These are phyloP conservation scores for Magnolia officinalis DNA, from an alignment of 164 flowering plant species.

Conservation along the genomic window DNA sequence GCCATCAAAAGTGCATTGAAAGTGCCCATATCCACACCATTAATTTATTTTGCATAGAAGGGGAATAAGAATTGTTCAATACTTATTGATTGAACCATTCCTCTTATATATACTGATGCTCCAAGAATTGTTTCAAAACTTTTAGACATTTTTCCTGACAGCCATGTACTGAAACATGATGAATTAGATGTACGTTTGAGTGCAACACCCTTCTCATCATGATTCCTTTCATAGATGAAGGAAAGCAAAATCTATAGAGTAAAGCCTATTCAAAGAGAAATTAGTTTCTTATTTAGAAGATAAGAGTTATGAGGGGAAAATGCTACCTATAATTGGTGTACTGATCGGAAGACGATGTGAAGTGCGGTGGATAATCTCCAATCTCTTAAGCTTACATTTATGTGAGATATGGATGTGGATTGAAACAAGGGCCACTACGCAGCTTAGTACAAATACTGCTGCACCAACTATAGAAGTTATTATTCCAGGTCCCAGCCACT, in stretches of 20 bases:
- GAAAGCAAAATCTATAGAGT: not conserved
- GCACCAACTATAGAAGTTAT: constrained; percentile 50
- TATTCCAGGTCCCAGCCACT: constrained; percentile 39
- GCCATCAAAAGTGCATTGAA: too few relatives aligned
- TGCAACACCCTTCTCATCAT: not conserved
- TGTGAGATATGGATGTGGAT: constrained; percentile 10
- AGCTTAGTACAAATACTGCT: constrained; percentile 35
- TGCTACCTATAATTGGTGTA: constrained; percentile 36
- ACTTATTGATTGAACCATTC: too few relatives aligned
- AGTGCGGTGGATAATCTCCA: constrained; percentile 28
- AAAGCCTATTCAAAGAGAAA: not conserved
- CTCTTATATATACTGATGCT: too few relatives aligned
- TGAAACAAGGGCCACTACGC: constrained; percentile 38
- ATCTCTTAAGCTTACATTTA: constrained; percentile 13
- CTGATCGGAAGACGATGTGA: constrained; percentile 34
- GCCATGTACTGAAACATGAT: constrained; percentile 14
- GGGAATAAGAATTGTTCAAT: too few relatives aligned
- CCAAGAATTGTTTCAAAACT: too few relatives aligned
- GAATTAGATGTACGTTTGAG: too few relatives aligned
- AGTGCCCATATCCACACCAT: too few relatives aligned
- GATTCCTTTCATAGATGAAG: not conserved
- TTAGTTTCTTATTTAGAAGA: not conserved
- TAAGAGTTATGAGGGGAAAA: not conserved
- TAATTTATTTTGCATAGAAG: too few relatives aligned
- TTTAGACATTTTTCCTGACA: too few relatives aligned